Base-by-base conservation (phyloP, 805 yeast species). In the Spathaspora hagerdaliae region DNA sequence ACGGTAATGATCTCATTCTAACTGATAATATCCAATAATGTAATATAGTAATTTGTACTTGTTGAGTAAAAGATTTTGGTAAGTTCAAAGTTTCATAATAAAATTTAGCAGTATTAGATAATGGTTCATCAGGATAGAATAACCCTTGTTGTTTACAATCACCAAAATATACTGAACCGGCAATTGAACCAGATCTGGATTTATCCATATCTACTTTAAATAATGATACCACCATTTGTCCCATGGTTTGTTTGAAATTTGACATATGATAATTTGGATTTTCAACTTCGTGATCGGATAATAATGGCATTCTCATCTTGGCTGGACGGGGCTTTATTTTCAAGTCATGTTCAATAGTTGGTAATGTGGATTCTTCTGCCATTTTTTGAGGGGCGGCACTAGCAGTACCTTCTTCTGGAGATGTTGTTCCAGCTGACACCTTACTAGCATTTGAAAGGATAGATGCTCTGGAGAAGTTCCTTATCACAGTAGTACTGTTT, bases 1-100 rank as follows among this genome's bases (percentile, higher is more conserved):
- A 85, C 0, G 98, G 98, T 85, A 94, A 77, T 8, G 95, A 95
- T 64, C 99, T 82, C 97, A 94, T 91, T 61, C 99, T 83, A 13
- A 87, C 96, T 53, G 85, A 85, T 39, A 94, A 73, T 59, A 94
- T 83, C 99, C 99, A 94, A 48, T 87, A 82, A 64, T 94, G 99
- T 53, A 94, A 74, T 1, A 85, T 74, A 6, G 96, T 87, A 50
- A 94, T 85, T 67, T 92, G 98, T 64, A 85, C 92, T 96, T 97
- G 92, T 64, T 90, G 96, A n/a, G 92, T 81, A 60, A 92, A 91
- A 0, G 97, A 85, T 60, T 78, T 75, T 32, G 96, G 96, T 58
- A 94, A 71, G 26, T 80, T 83, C 46, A 94, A 70, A 10, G 91
- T 86, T 44, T 87, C 86, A 61, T 89, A 94, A 74, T 89, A 94